Evolutionary conservation across 2,329 filamentous ascomycete genomes (phyloP), one percentile per base, ranked within the genome.

Genomic region (Trichoderma sp.): DNA sequence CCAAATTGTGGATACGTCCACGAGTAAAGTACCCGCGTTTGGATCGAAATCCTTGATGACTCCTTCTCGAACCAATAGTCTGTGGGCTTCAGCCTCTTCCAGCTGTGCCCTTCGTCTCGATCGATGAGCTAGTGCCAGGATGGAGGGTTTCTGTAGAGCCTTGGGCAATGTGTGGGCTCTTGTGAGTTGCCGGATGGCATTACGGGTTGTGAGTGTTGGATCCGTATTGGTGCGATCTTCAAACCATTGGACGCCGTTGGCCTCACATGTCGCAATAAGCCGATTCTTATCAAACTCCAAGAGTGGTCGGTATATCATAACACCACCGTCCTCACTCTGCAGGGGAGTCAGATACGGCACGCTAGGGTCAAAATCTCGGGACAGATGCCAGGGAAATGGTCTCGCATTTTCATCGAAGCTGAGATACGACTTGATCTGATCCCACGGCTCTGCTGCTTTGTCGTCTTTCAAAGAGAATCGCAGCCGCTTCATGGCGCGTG

Each of bases 221-320:
- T 98, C 92, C 18, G 85, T 81, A 78, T 99, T 99, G 2, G 95
- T 98, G 56, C 85, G 83, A 79, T 99, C 96, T 79, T 96, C 93
- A 74, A 94, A 93, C 92, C 93, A 98, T 0, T 83, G 82, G 11
- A 97, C 82, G 0, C 85, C 81, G 74, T 90, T 87, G n/a, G 87
- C 84, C 73, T 90, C 80, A 77, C 95, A 98, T 0, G 93, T 94
- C 2, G 89, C 88, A 57, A 91, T 86, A n/a, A 98, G 85, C 43
- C 91, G 85, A 65, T 89, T 85, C 82, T 98, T 97, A 73, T 86
- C 83, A 77, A 95, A 94, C 9, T 80, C 79, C 8, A 97, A 83
- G 62, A 96, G 81, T 4, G 93, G 93, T 8, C 93, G 88, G 76
- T 91, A 87, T 21, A 95, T 81, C 70, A 82, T 85, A 28, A 95